Conservation (phyloP, 176 grass and related monocot genomes). For the Musa beccarii region DNA sequence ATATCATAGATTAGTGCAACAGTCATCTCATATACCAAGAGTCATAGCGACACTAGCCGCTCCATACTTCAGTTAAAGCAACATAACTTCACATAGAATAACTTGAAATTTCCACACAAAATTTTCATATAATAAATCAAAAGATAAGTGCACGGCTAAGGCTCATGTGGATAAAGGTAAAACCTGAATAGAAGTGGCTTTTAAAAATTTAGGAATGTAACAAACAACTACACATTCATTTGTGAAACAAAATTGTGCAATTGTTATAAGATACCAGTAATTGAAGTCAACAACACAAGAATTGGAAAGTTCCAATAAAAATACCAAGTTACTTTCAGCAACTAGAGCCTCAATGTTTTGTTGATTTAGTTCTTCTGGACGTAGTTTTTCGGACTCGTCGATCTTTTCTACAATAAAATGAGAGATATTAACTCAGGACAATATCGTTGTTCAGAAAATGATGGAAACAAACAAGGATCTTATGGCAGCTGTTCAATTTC, state of each 20-base stretch:
- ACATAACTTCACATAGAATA: not conserved
- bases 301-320: constrained; percentile 10
- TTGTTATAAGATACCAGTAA: not conserved
- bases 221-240: not conserved
- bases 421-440: constrained; percentile 12
- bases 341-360: constrained; percentile 60
- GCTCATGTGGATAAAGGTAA: not conserved
- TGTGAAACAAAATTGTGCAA: not conserved
- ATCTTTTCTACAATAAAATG: constrained; percentile 41
- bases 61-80: too few species aligned
- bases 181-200: not conserved
- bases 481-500: too few species aligned
- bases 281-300: not conserved
- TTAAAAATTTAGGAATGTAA: too few species aligned
- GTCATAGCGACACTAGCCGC: too few species aligned
- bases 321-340: constrained; percentile 73
- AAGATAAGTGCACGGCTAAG: not conserved
- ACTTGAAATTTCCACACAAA: not conserved
- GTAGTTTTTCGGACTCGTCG: constrained; percentile 33
- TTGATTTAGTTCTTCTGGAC: constrained; percentile 49
- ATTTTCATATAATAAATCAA: not conserved
- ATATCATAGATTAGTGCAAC: too few species aligned
- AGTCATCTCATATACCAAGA: too few species aligned
- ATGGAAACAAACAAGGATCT: too few species aligned
- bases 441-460: not conserved